Percentiles rank a stretch among this genome's conserved stretches.
phyloP scores from a whole-genome alignment of 2,329 filamentous ascomycete genomes.

The Fusarium oxysporum region DNA sequence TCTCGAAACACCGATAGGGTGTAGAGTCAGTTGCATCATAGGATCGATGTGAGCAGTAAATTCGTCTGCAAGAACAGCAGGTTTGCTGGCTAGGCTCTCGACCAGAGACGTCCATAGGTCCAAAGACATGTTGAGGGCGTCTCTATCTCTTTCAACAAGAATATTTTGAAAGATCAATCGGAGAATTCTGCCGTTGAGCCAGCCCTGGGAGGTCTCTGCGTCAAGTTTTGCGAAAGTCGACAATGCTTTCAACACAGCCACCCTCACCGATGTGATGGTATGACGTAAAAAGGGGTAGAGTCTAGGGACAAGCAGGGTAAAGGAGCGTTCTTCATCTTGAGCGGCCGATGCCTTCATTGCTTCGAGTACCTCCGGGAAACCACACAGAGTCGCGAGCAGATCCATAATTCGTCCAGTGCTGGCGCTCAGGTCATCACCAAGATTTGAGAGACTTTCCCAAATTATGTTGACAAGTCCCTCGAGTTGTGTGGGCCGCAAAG shows the following conservation, averaged over 20 bases:
- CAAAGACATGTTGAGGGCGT: conserved; percentile 83
- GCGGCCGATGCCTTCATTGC: conserved; percentile 93
- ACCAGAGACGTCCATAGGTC: conserved; percentile 89
- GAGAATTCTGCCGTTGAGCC: conserved; percentile 91
- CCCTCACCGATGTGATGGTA: conserved; percentile 94
- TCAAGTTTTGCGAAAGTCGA: conserved; percentile 93
- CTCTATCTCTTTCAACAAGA: conserved; percentile 88
- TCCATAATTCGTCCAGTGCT: conserved; percentile 99
- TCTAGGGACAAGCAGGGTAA: conserved; percentile 90
- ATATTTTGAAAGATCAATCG: conserved; percentile 95
- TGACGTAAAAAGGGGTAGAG: conserved; percentile 96
- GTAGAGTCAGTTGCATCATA: conserved; percentile 86
- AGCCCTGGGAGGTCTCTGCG: conserved; percentile 82
- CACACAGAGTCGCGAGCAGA: conserved; percentile 92
- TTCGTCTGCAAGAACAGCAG: conserved; percentile 75
- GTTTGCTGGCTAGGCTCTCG: conserved; percentile 72
- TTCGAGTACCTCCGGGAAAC: conserved; percentile 90
- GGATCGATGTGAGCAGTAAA: conserved; percentile 81
- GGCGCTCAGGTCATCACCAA: conserved; percentile 96
- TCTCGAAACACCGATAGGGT: conserved; percentile 91
- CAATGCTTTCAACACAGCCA: conserved; percentile 91
- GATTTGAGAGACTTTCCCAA: conserved; percentile 95
- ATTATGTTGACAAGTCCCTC: conserved; percentile 91
- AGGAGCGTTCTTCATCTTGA: conserved; percentile 86
- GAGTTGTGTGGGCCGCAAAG: conserved; percentile 80